A percentile compares a stretch with the other conserved stretches of the same genome.
phyloP scores from a whole-genome alignment of 1,284 basidiomycete genomes.

The Fomitopsis betulina region DNA sequence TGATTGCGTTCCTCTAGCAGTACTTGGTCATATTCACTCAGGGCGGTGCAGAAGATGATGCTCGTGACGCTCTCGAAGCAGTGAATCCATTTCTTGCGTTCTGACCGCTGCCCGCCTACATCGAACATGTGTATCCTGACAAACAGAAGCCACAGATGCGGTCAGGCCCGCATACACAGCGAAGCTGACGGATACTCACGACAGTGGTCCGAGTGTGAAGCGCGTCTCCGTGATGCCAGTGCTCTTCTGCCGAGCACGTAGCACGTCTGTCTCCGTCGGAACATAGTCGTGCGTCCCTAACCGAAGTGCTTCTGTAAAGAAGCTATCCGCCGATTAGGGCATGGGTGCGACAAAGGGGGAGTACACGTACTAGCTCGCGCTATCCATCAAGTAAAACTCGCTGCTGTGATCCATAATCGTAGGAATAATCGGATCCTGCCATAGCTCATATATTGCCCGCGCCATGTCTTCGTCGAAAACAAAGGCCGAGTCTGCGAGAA shows the following conservation, averaged over 20 bases:
- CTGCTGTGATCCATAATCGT: conserved; percentile 82
- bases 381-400: conserved; percentile 98
- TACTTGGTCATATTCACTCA: conserved; percentile 94
- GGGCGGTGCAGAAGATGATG: conserved; percentile 93
- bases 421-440: conserved; percentile 89
- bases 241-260: conserved; percentile 88
- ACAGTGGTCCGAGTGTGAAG: conserved; percentile 64
- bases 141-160: conserved; percentile 14
- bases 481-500: conserved; percentile 33
- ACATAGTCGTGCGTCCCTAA: conserved; percentile 81
- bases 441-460: conserved; percentile 76
- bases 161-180: not conserved
- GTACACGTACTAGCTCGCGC: conserved; percentile 76
- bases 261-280: conserved; percentile 86
- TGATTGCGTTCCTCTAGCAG: conserved; percentile 77
- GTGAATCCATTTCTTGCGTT: conserved; percentile 94
- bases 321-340: conserved; percentile 42
- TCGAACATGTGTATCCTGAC: conserved; percentile 91
- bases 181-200: conserved; percentile 33
- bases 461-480: conserved; percentile 65
- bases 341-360: not conserved
- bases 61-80: conserved; percentile 94
- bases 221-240: conserved; percentile 92
- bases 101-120: conserved; percentile 89
- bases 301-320: conserved; percentile 82